These are phyloP conservation scores for Kodamaea hsintzibuensis DNA, from an alignment of 805 yeast genomes.

Conservation along the genomic window DNA sequence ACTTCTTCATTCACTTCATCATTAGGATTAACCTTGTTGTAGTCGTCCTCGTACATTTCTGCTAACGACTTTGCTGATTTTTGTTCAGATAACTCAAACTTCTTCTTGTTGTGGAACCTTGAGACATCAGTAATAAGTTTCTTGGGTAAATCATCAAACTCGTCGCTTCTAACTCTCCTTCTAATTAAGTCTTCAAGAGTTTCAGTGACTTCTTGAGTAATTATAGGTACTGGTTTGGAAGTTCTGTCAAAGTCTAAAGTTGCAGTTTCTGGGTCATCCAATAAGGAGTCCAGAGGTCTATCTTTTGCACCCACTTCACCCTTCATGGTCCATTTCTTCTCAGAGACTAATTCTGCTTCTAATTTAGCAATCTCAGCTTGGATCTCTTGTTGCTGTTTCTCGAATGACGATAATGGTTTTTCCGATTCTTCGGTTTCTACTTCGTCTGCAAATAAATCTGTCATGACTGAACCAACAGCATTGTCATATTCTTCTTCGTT, in stretches of 20 bases:
- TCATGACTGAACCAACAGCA: slow-evolving; percentile 60
- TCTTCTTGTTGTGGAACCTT: slow-evolving; percentile 47
- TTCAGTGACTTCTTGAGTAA: slow-evolving; percentile 86
- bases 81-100: slow-evolving; percentile 73
- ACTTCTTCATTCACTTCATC: slow-evolving; percentile 62
- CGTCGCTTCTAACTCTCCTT: slow-evolving; percentile 69
- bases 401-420: slow-evolving; percentile 62
- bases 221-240: slow-evolving; percentile 93
- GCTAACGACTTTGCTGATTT: slow-evolving; percentile 89
- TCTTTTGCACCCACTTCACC: slow-evolving; percentile 86
- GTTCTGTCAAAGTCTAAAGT: slow-evolving; percentile 89
- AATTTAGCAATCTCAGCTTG: slow-evolving; percentile 74
- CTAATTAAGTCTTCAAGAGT: slow-evolving; percentile 85
- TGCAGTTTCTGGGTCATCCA: slow-evolving; percentile 56
- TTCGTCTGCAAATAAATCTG: slow-evolving; percentile 58
- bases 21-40: slow-evolving; percentile 45
- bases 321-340: slow-evolving; percentile 89
- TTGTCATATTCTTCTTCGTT: slow-evolving; percentile 62
- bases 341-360: slow-evolving; percentile 86
- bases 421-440: slow-evolving; percentile 33
- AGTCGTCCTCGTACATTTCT: slow-evolving; percentile 88
- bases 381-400: slow-evolving; percentile 76
- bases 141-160: slow-evolving; percentile 83
- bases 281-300: slow-evolving; percentile 80
- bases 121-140: slow-evolving; percentile 67